Evolutionary conservation across 352 stramenopile species (phyloP).

Genomic region (Blastocystis sp.): DNA sequence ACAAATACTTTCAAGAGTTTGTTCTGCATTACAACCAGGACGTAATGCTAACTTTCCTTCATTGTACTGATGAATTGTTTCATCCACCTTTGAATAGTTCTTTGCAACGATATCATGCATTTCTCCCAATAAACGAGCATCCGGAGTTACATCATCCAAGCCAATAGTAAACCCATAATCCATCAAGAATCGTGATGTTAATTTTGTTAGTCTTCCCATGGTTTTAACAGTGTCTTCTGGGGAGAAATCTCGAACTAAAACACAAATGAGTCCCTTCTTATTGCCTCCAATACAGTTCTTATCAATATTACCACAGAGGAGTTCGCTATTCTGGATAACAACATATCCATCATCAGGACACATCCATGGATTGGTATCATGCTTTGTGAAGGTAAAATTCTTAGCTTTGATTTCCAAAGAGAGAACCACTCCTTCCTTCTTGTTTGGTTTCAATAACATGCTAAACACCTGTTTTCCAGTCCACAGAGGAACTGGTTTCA

Average conservation of each 20-base stretch:
- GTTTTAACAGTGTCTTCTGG: slow-evolving; percentile 80
- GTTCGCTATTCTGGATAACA: slow-evolving; percentile 88
- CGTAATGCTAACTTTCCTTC: slow-evolving; percentile 84
- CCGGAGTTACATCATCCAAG: slow-evolving; percentile 97
- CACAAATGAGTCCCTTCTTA: slow-evolving; percentile 95
- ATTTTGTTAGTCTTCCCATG: slow-evolving; percentile 95
- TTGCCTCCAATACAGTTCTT: slow-evolving; percentile 96
- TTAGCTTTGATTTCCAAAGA: slow-evolving; percentile 68
- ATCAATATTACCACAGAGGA: slow-evolving; percentile 91
- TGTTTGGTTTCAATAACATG: slow-evolving; percentile 78
- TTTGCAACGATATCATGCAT: slow-evolving; percentile 84
- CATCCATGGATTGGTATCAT: slow-evolving; percentile 73
- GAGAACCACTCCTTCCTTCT: slow-evolving; percentile 67
- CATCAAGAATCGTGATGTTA: slow-evolving; percentile 92
- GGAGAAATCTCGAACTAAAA: slow-evolving; percentile 89
- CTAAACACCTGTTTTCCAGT: slow-evolving; percentile 94
- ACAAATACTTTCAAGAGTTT: slow-evolving; percentile 94
- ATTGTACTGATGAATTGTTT: slow-evolving; percentile 69
- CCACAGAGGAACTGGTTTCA: slow-evolving; percentile 83
- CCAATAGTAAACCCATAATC: slow-evolving; percentile 96
- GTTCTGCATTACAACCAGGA: slow-evolving; percentile 87
- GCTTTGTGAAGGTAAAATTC: slow-evolving; percentile 60
- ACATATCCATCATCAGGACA: slow-evolving; percentile 95
- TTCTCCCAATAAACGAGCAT: slow-evolving; percentile 80
- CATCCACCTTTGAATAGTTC: slow-evolving; percentile 71